Base-by-base conservation (phyloP, 1,139 yeast species). In the Nakaseomyces delphensis region DNA sequence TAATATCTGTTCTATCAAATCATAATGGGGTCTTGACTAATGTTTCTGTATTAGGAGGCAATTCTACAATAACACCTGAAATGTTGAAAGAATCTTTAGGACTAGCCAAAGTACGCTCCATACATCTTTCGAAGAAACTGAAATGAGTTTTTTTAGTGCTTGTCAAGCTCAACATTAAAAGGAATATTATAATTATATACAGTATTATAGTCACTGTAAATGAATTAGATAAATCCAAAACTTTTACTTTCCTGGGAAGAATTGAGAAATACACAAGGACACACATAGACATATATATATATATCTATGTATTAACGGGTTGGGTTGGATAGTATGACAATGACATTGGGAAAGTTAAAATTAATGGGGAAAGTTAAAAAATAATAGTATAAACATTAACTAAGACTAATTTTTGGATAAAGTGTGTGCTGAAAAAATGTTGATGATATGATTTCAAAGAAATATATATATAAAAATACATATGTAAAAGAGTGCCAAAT, bases 51-150 rank as follows among this genome's bases (percentile, higher is more conserved):
- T 50, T 62, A 13, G 76, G 76, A 2, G 72, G 72, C 10, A 64
- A 69, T 31, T 57, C 69, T 15, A 70, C 67, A 29, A 65, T 79
- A 9, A 67, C 76, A 2, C 65, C 71, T 43, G 74, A 71, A 2
- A 62, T 67, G 30, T 64, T 79, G 24, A 63, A 60, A 43, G 61
- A 63, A 43, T 71, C 83, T 0, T 60, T 81, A 6, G 58, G 59
- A 2, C 56, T 75, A 20, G 69, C 83, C 0, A 64, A 59, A 39
- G 45, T 62, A 36, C 70, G 77, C 52, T 56, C 74, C 1, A 40
- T 52, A 1, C 63, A 64, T 49, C 52, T 71, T 16, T 38, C 47
- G 7, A 32, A 43, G 2, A 50, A 46, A 32, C 10, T 40, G 16
- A 33, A 41, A 9, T n/a, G 8, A 13, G 14, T 20, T 18, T n/a